Evolutionary conservation across 305 asterid species (phyloP).

Genomic region (Fraxinus angustifolia): DNA sequence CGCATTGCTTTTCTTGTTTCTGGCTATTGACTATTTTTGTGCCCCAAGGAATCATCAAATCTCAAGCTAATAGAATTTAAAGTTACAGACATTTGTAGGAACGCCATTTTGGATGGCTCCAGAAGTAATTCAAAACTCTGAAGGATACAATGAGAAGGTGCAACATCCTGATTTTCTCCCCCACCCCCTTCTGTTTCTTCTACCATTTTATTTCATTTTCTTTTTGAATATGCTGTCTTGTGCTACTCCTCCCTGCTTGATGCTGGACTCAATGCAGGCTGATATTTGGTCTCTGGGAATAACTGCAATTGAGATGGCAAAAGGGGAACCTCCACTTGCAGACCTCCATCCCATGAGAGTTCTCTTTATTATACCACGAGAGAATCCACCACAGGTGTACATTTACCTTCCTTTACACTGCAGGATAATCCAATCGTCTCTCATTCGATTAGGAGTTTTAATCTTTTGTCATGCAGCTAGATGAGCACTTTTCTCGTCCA

Average conservation of each 20-base stretch:
- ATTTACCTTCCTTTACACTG: constrained; percentile 17
- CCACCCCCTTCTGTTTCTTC: constrained; percentile 7
- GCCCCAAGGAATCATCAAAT: constrained; percentile 31
- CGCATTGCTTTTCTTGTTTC: constrained; percentile 21
- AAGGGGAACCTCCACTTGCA: constrained; percentile 97
- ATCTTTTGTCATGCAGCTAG: constrained; percentile 61
- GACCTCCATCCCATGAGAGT: constrained; percentile 98
- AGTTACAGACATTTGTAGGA: constrained; percentile 91
- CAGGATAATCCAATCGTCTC: constrained; percentile 1
- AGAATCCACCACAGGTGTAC: constrained; percentile 91
- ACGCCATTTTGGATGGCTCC: constrained; percentile 99
- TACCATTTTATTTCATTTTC: constrained; percentile 1
- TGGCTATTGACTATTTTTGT: constrained; percentile 19
- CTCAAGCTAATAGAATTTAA: constrained; percentile 51
- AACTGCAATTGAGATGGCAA: constrained; percentile 94
- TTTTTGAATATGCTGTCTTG: constrained; percentile 18
- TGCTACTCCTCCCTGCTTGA: neutral
- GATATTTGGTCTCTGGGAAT: constrained; percentile 98
- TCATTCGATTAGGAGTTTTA: constrained; percentile 10
- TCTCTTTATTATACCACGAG: constrained; percentile 94
- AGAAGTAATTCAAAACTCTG: constrained; percentile 93
- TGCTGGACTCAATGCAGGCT: constrained; percentile 60
- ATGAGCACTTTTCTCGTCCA: constrained; percentile 92
- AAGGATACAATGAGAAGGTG: constrained; percentile 98
- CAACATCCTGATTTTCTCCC: constrained; percentile 2